Conservation (phyloP, 768 basidiomycete genomes). For the Tubosaeta sp. region DNA sequence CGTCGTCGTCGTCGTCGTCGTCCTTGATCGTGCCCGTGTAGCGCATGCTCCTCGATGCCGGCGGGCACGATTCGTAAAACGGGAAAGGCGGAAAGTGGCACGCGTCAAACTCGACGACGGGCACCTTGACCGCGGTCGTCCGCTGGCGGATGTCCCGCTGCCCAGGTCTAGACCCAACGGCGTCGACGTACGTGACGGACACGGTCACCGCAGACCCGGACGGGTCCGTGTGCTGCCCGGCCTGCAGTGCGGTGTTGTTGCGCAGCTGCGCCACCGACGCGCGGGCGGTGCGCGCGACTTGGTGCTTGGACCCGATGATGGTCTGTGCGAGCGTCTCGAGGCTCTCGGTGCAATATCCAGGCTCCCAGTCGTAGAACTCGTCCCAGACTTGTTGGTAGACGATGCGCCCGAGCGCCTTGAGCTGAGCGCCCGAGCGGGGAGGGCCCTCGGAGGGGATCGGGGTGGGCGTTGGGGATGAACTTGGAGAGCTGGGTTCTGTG, state of each 20-base stretch:
- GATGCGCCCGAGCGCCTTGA: slow-evolving; percentile 21
- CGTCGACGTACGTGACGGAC: slow-evolving; percentile 10
- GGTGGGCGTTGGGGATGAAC: neutral
- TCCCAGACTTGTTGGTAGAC: slow-evolving; percentile 39
- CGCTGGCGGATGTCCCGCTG: neutral
- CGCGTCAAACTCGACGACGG: slow-evolving; percentile 13
- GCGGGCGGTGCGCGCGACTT: slow-evolving; percentile 14
- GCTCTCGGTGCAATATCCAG: slow-evolving; percentile 23
- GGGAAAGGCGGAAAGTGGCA: slow-evolving; percentile 21
- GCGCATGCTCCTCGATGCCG: slow-evolving; percentile 33
- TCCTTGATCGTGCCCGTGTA: neutral
- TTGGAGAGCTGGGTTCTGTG: slow-evolving; percentile 20
- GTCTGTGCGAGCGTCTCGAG: slow-evolving; percentile 17
- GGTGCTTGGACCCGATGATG: slow-evolving; percentile 3
- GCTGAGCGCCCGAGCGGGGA: slow-evolving; percentile 3
- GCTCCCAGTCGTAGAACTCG: slow-evolving; percentile 47
- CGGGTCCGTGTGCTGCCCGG: neutral
- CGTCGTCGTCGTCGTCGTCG: too few relatives aligned
- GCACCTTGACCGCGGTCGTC: slow-evolving; percentile 6
- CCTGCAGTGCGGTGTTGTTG: neutral
- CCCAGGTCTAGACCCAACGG: neutral
- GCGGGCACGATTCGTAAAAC: slow-evolving; percentile 45
- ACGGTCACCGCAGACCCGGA: neutral
- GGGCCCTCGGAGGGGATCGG: neutral
- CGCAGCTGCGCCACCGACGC: slow-evolving; percentile 5